These are phyloP conservation scores for Lentinus polychrous DNA, from an alignment of 1,284 basidiomycete species.

Conservation along the genomic window DNA sequence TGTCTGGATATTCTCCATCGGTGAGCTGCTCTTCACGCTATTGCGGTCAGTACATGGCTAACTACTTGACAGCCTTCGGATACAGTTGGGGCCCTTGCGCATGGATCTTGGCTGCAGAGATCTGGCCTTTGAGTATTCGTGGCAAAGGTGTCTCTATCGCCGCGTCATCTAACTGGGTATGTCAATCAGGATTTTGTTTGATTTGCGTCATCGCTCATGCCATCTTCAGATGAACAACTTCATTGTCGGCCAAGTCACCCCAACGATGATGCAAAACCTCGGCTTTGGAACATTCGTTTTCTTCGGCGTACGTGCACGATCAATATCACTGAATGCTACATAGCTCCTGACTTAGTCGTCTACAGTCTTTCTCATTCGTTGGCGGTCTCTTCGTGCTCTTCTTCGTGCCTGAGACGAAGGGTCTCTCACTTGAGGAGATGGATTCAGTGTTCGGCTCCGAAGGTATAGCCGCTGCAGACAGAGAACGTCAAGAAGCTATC, in stretches of 20 bases:
- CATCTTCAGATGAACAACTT: slow-evolving; percentile 68
- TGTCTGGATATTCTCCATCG: slow-evolving; percentile 65
- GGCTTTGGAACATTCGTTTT: slow-evolving; percentile 64
- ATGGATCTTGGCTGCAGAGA: slow-evolving; percentile 62
- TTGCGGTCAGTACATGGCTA: too few relatives aligned
- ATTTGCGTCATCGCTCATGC: neutral
- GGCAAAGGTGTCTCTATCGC: slow-evolving; percentile 66
- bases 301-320: slow-evolving; percentile 58
- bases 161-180: slow-evolving; percentile 65
- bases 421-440: slow-evolving; percentile 64
- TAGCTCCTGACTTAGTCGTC: neutral
- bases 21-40: slow-evolving; percentile 21
- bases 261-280: slow-evolving; percentile 52
- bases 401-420: slow-evolving; percentile 65
- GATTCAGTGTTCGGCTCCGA: slow-evolving; percentile 57
- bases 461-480: slow-evolving; percentile 47
- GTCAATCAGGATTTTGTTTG: slow-evolving; percentile 8
- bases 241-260: slow-evolving; percentile 56
- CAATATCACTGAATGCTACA: slow-evolving; percentile 1
- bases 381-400: slow-evolving; percentile 59
- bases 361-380: slow-evolving; percentile 52
- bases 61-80: slow-evolving; percentile 38
- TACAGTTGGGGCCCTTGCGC: slow-evolving; percentile 66
- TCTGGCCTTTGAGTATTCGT: slow-evolving; percentile 61
- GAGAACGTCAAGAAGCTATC: slow-evolving; percentile 48